phyloP scores from a whole-genome alignment of 2,329 filamentous ascomycete genomes.

The Alternaria infectoria region DNA sequence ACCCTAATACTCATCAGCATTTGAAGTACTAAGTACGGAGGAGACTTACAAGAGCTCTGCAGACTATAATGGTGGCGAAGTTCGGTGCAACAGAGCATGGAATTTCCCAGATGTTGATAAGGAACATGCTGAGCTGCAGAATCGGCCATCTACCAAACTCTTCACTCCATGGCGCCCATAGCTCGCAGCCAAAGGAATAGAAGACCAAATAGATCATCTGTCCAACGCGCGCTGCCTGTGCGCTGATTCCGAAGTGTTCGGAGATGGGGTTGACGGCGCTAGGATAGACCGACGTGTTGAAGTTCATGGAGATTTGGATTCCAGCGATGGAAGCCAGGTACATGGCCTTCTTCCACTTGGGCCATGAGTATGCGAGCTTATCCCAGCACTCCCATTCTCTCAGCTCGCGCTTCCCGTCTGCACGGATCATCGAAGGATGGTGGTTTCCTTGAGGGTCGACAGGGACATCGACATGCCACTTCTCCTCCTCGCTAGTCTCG shows the following conservation, averaged over 20 bases:
- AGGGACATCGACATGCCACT: constrained; percentile 9
- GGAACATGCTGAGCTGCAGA: constrained; percentile 66
- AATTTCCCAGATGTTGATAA: constrained; percentile 72
- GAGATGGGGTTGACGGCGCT: constrained; percentile 59
- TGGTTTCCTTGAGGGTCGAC: constrained; percentile 12
- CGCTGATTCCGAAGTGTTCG: constrained; percentile 62
- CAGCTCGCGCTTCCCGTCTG: constrained; percentile 28
- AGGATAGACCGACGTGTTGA: constrained; percentile 61
- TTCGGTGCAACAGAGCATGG: constrained; percentile 65
- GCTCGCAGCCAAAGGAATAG: constrained; percentile 84
- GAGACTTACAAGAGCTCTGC: constrained; percentile 63
- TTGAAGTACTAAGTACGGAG: constrained; percentile 57
- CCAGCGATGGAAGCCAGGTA: constrained; percentile 60
- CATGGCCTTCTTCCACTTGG: constrained; percentile 58
- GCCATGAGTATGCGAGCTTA: constrained; percentile 54
- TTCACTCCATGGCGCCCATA: constrained; percentile 82
- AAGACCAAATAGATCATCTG: constrained; percentile 67
- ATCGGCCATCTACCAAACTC: constrained; percentile 69
- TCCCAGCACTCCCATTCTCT: constrained; percentile 55
- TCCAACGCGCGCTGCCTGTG: constrained; percentile 29
- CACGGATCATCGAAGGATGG: constrained; percentile 13
- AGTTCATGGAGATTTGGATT: constrained; percentile 64
- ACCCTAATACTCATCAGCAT: constrained; percentile 53
- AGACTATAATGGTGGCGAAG: constrained; percentile 70
- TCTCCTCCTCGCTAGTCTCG: constrained; percentile 20